phyloP scores from a whole-genome alignment of 2,329 filamentous ascomycete species.

The Neofusicoccum cordaticola region DNA sequence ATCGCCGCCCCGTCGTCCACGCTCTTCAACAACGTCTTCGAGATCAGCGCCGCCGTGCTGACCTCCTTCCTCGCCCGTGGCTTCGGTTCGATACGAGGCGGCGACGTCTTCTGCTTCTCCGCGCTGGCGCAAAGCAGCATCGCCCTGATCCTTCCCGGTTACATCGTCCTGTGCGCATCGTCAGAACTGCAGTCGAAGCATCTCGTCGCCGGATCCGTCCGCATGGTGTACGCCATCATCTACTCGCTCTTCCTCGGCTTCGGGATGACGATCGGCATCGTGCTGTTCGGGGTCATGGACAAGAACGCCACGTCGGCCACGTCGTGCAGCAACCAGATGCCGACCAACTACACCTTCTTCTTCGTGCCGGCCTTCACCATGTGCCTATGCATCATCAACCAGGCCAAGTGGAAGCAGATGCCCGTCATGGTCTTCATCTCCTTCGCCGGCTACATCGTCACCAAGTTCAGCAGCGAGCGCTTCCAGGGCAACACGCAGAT shows the following conservation, averaged over 20 bases:
- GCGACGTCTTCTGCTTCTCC: slow-evolving; percentile 49
- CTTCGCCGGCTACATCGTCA: slow-evolving; percentile 70
- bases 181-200: slow-evolving; percentile 49
- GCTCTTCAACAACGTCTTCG: slow-evolving; percentile 58
- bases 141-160: slow-evolving; percentile 50
- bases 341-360: slow-evolving; percentile 58
- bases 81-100: slow-evolving; percentile 48
- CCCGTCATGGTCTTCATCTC: slow-evolving; percentile 75
- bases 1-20: slow-evolving; percentile 71
- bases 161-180: slow-evolving; percentile 50
- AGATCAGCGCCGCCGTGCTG: slow-evolving; percentile 48
- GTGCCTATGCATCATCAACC: slow-evolving; percentile 71
- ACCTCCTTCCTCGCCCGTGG: slow-evolving; percentile 50
- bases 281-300: slow-evolving; percentile 49
- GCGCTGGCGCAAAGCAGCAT: slow-evolving; percentile 51
- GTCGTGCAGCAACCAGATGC: slow-evolving; percentile 46
- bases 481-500: slow-evolving; percentile 72
- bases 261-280: slow-evolving; percentile 51
- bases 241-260: slow-evolving; percentile 53
- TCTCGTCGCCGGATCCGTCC: slow-evolving; percentile 50
- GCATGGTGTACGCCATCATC: slow-evolving; percentile 54
- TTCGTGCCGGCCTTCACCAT: slow-evolving; percentile 73
- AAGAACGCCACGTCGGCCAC: slow-evolving; percentile 45
- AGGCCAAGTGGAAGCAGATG: slow-evolving; percentile 75
- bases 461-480: slow-evolving; percentile 66